Conservation (phyloP, 352 stramenopile species). For the Phytophthora rubi region DNA sequence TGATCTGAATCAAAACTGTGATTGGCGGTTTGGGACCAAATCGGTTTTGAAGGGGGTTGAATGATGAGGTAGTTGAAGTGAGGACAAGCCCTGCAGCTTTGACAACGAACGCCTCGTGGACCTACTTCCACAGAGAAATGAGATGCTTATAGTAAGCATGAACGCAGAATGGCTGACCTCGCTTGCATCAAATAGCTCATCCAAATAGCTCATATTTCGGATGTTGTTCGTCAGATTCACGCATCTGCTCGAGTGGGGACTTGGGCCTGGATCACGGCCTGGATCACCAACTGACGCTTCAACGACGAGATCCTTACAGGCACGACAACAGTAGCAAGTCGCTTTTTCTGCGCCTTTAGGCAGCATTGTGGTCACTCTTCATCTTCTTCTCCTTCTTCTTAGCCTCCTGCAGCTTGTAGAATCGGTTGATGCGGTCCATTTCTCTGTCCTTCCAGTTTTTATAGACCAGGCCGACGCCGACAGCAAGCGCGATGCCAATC, state of each 20-base stretch:
- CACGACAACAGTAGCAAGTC: neutral
- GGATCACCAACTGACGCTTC: neutral
- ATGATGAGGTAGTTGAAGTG: no score
- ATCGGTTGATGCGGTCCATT: slow-evolving; percentile 70
- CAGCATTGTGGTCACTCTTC: slow-evolving; percentile 40
- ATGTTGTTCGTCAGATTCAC: neutral
- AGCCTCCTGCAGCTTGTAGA: slow-evolving; percentile 52
- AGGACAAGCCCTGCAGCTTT: neutral
- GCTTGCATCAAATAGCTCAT: neutral
- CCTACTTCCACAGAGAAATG: neutral
- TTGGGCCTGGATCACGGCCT: neutral
- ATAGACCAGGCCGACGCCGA: slow-evolving; percentile 52
- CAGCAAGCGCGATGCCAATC: slow-evolving; percentile 58
- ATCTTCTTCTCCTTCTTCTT: slow-evolving; percentile 48
- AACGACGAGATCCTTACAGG: neutral
- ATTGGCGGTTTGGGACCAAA: neutral
- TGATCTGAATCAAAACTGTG: slow-evolving; percentile 4
- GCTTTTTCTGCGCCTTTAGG: neutral
- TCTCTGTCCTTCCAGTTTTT: slow-evolving; percentile 64
- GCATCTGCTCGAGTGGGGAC: neutral
- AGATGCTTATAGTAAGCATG: neutral
- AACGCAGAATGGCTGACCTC: neutral
- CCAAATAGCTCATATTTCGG: neutral
- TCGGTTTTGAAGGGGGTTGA: neutral
- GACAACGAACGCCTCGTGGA: neutral